Percentiles rank a stretch among this genome's conserved stretches.
phyloP scores from a whole-genome alignment of 495 filamentous ascomycete species.

The Neurospora sp. region DNA sequence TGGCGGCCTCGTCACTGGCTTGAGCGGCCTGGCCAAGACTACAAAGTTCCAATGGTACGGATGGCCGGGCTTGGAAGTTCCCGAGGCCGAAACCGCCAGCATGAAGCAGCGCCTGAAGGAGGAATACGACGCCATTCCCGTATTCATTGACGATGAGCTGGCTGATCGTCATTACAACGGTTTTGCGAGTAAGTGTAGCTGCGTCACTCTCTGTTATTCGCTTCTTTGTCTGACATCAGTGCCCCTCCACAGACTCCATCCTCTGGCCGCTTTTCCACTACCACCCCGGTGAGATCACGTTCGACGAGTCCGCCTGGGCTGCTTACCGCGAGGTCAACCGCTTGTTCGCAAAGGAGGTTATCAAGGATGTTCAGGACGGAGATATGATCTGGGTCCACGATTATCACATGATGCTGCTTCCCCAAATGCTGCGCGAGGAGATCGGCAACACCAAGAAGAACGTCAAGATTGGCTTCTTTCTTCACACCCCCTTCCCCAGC shows the following conservation, averaged over 20 bases:
- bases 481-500: conserved; percentile 91
- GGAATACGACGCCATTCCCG: conserved; percentile 62
- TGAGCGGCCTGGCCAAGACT: conserved; percentile 81
- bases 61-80: conserved; percentile 86
- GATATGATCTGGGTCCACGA: conserved; percentile 94
- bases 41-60: conserved; percentile 97
- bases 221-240: neutral
- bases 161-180: conserved; percentile 80
- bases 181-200: conserved; percentile 57
- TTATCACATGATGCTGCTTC: conserved; percentile 90
- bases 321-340: conserved; percentile 82
- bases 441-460: conserved; percentile 56
- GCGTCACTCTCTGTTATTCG: neutral
- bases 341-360: conserved; percentile 71
- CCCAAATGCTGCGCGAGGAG: conserved; percentile 73
- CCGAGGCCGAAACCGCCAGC: conserved; percentile 54
- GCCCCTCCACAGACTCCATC: conserved; percentile 61
- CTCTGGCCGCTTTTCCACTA: conserved; percentile 97
- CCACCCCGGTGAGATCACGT: conserved; percentile 85
- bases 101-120: conserved; percentile 61
- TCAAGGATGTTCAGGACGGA: conserved; percentile 60
- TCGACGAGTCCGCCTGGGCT: conserved; percentile 77
- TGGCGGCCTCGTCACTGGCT: conserved; percentile 81
- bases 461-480: conserved; percentile 86
- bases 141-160: conserved; percentile 70